Conservation (phyloP, 2,329 filamentous ascomycete genomes). For the Plenodomus biglobosus region DNA sequence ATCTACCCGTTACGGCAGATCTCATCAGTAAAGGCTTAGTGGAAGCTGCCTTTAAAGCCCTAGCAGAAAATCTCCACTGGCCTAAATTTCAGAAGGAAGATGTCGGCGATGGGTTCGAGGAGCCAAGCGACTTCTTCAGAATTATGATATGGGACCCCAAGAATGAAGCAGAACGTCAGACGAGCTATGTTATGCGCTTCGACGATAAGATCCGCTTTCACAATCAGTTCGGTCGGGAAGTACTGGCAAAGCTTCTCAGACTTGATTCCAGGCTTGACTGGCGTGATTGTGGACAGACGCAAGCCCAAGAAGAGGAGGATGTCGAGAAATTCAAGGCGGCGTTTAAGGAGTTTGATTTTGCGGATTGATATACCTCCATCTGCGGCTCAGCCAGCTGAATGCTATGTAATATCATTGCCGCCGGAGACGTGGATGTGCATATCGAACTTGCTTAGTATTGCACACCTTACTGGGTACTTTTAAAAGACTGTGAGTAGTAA, state of each 20-base stretch:
- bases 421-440: not conserved
- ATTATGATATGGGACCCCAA: conserved; percentile 73
- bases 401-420: not conserved
- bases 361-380: conserved; percentile 35
- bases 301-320: conserved; percentile 77
- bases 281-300: conserved; percentile 78
- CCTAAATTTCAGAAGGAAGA: conserved; percentile 53
- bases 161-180: conserved; percentile 59
- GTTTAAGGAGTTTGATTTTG: conserved; percentile 88
- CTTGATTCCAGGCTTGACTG: conserved; percentile 79
- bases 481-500: not conserved
- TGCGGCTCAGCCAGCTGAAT: not conserved
- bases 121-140: conserved; percentile 69
- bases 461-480: not conserved
- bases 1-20: conserved; percentile 72
- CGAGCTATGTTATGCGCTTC: conserved; percentile 73
- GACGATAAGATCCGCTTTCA: conserved; percentile 76
- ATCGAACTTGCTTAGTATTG: not conserved
- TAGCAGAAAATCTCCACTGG: conserved; percentile 74
- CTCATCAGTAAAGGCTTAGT: conserved; percentile 73
- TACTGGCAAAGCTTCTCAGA: conserved; percentile 82
- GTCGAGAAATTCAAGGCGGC: conserved; percentile 76
- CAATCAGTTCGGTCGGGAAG: conserved; percentile 83
- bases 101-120: conserved; percentile 47
- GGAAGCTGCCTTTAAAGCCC: conserved; percentile 83